A percentile compares a stretch with the other conserved stretches of the same genome.
phyloP scores from a whole-genome alignment of 805 yeast species.

The Teunomyces lycoperdinae region DNA sequence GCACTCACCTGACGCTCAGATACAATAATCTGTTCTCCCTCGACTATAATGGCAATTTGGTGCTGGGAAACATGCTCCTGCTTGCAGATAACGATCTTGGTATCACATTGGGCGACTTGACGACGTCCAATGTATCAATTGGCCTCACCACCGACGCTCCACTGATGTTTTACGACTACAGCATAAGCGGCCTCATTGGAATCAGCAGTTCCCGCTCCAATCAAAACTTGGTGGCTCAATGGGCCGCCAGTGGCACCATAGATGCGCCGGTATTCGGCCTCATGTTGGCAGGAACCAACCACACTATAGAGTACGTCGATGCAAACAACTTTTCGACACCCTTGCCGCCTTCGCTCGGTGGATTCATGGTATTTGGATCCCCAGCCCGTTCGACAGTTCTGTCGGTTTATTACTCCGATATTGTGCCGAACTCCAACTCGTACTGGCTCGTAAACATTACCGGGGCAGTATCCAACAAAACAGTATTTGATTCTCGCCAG shows the following conservation, averaged over 20 bases:
- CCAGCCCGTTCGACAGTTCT: conserved; percentile 27
- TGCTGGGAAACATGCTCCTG: conserved; percentile 47
- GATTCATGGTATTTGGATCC: conserved; percentile 25
- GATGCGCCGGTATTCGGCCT: conserved; percentile 38
- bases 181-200: conserved; percentile 61
- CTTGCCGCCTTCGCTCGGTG: conserved; percentile 31
- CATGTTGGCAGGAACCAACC: conserved; percentile 10
- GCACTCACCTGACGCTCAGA: conserved; percentile 12
- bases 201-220: conserved; percentile 38
- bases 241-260: conserved; percentile 33
- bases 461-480: conserved; percentile 21
- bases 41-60: conserved; percentile 52
- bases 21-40: conserved; percentile 41
- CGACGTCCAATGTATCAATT: conserved; percentile 36
- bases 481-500: conserved; percentile 20
- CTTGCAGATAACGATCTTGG: conserved; percentile 25
- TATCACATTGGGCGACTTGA: conserved; percentile 33
- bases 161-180: conserved; percentile 47
- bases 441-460: conserved; percentile 55
- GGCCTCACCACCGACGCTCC: conserved; percentile 58
- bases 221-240: conserved; percentile 39
- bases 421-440: conserved; percentile 29
- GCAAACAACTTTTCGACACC: conserved; percentile 5
- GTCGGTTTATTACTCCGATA: conserved; percentile 33
- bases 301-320: conserved; percentile 4